phyloP scores from a whole-genome alignment of 352 stramenopile species.

The Phytophthora rubi region DNA sequence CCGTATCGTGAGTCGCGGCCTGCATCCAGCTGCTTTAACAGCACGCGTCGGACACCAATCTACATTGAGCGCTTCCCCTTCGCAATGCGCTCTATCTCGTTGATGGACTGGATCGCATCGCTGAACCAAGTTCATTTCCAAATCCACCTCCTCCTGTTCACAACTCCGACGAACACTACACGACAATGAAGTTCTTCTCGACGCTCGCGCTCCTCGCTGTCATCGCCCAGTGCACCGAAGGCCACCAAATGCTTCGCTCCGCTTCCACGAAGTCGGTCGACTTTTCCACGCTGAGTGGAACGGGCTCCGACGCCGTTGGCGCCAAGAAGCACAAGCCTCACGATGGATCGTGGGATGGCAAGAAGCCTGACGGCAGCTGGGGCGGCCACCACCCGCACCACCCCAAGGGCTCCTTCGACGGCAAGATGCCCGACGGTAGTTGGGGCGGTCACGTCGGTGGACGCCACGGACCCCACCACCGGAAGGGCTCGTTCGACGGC shows the following conservation, averaged over 20 bases:
- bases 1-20: background rate
- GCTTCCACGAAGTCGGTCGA: constrained; percentile 17
- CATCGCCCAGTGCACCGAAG: constrained; percentile 20
- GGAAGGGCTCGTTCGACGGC: constrained; percentile 12
- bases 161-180: constrained; percentile 1
- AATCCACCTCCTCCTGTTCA: constrained; percentile 21
- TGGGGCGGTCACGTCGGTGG: constrained; percentile 8
- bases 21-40: constrained; percentile 15
- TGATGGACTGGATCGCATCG: background rate
- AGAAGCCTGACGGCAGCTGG: constrained; percentile 2
- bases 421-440: constrained; percentile 17
- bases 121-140: constrained; percentile 24
- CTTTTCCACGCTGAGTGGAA: constrained; percentile 18
- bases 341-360: constrained; percentile 20
- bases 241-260: constrained; percentile 33
- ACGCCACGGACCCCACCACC: background rate
- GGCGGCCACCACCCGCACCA: constrained; percentile 6
- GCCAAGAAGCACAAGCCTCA: constrained; percentile 19
- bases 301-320: constrained; percentile 6
- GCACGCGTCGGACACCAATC: constrained; percentile 25
- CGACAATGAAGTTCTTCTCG: constrained; percentile 31
- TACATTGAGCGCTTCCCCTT: background rate
- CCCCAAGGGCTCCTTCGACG: constrained; percentile 26
- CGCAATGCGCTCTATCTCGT: background rate
- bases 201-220: constrained; percentile 25